Evolutionary conservation across 306 rosid species (phyloP).

Genomic region (Lathyrus tuberosus): DNA sequence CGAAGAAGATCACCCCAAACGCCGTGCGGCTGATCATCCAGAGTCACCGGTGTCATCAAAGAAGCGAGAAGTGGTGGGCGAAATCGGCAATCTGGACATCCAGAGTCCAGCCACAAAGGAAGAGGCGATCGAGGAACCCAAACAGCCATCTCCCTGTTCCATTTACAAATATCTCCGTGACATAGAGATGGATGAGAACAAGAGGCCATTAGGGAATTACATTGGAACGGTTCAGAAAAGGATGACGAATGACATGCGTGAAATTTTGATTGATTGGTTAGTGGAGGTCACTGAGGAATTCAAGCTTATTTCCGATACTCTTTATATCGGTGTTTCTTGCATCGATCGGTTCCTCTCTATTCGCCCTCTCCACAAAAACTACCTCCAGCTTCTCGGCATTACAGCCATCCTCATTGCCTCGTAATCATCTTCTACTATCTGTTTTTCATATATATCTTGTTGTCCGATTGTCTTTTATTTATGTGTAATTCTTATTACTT

Average conservation of each 20-base stretch:
- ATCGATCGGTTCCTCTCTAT: constrained; percentile 52
- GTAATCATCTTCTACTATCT: background rate
- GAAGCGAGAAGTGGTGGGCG: too few relatives aligned
- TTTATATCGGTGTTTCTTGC: constrained; percentile 46
- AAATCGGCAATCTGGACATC: too few relatives aligned
- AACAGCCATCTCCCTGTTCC: background rate
- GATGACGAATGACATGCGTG: constrained; percentile 36
- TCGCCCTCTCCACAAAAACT: constrained; percentile 29
- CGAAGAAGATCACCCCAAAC: too few relatives aligned
- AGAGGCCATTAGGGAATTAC: constrained; percentile 35
- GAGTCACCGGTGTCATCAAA: too few relatives aligned
- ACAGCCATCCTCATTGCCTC: constrained; percentile 17
- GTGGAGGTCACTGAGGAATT: constrained; percentile 48
- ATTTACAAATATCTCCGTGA: constrained; percentile 7
- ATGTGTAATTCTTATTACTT: too few relatives aligned
- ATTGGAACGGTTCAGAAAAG: constrained; percentile 35
- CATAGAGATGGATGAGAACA: constrained; percentile 39
- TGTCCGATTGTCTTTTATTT: too few relatives aligned
- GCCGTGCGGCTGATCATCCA: too few relatives aligned
- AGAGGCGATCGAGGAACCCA: too few relatives aligned
- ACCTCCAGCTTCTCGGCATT: constrained; percentile 56
- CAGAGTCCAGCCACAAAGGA: too few relatives aligned
- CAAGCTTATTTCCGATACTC: constrained; percentile 49
- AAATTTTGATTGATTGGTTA: constrained; percentile 31
- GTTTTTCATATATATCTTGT: too few relatives aligned